Conservation (phyloP, 2,329 filamentous ascomycete genomes). For the Aspergillus sp. region DNA sequence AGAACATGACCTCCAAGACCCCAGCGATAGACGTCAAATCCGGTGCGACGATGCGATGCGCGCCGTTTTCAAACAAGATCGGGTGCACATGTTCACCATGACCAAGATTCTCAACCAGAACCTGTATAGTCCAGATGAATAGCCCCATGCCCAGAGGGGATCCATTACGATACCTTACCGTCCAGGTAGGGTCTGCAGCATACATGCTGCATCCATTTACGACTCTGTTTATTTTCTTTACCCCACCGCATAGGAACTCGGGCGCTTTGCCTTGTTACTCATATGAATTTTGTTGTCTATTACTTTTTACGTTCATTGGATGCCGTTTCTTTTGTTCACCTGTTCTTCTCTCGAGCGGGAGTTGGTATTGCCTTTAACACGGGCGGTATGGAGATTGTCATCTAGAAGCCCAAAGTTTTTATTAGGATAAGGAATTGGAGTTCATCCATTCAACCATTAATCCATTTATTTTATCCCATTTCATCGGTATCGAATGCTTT, state of each 20-base stretch:
- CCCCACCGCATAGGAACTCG: constrained; percentile 27
- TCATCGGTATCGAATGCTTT: no score
- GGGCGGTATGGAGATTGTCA: constrained; percentile 10
- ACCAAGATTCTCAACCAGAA: constrained; percentile 92
- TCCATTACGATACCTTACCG: constrained; percentile 9
- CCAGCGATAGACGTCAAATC: constrained; percentile 86
- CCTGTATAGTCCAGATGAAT: constrained; percentile 79
- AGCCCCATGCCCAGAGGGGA: constrained; percentile 11
- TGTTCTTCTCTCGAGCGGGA: constrained; percentile 27
- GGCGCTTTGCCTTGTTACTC: constrained; percentile 17
- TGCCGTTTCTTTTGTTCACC: constrained; percentile 10
- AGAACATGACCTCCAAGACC: constrained; percentile 80
- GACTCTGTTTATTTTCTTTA: constrained; percentile 17
- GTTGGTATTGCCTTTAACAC: constrained; percentile 24
- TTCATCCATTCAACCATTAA: no score
- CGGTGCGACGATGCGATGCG: constrained; percentile 87
- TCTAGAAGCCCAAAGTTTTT: constrained; percentile 7
- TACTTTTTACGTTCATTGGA: constrained; percentile 12
- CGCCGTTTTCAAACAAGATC: constrained; percentile 84
- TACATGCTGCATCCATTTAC: constrained; percentile 14
- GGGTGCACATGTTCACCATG: constrained; percentile 99
- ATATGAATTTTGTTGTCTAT: constrained; percentile 10
- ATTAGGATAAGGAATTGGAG: constrained; percentile 1
- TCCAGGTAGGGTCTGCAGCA: constrained; percentile 2
- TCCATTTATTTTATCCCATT: no score